phyloP scores from a whole-genome alignment of 2,329 filamentous ascomycete species.

The Microdochium paspali region DNA sequence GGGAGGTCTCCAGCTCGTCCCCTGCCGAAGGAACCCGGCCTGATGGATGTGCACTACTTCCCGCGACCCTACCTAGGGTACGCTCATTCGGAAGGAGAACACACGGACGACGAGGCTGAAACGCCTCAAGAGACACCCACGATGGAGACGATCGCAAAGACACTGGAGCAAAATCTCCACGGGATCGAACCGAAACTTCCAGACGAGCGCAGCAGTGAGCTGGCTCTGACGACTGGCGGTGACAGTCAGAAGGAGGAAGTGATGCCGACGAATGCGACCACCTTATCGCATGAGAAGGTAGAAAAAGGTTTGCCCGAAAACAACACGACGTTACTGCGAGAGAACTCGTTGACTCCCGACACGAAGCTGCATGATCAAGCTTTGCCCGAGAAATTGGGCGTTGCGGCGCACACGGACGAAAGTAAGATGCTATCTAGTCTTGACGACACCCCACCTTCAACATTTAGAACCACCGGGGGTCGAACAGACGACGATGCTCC shows the following conservation, averaged over 20 bases:
- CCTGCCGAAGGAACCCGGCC: constrained; percentile 31
- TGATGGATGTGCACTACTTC: constrained; percentile 18
- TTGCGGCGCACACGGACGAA: not conserved
- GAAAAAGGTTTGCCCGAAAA: not conserved
- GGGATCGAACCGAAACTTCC: constrained; percentile 10
- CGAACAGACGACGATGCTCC: not conserved
- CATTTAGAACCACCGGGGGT: not conserved
- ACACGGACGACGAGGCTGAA: constrained; percentile 7
- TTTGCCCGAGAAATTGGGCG: not conserved
- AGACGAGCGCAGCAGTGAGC: constrained; percentile 8
- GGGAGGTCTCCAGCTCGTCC: constrained; percentile 46
- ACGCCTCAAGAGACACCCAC: constrained; percentile 9
- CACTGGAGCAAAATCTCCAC: constrained; percentile 12
- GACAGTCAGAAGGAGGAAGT: constrained; percentile 1
- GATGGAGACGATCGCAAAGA: constrained; percentile 6
- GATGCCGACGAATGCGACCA: not conserved
- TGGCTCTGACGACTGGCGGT: constrained; percentile 7
- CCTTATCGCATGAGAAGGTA: not conserved
- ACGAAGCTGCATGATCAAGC: not conserved
- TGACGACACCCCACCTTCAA: not conserved
- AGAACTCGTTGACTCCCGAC: not conserved
- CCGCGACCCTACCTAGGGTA: constrained; percentile 11
- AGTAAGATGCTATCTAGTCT: not conserved
- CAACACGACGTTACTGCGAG: not conserved
- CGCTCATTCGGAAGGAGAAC: not conserved